phyloP scores from a whole-genome alignment of 1,284 basidiomycete genomes.

The Xanthoconium separans region DNA sequence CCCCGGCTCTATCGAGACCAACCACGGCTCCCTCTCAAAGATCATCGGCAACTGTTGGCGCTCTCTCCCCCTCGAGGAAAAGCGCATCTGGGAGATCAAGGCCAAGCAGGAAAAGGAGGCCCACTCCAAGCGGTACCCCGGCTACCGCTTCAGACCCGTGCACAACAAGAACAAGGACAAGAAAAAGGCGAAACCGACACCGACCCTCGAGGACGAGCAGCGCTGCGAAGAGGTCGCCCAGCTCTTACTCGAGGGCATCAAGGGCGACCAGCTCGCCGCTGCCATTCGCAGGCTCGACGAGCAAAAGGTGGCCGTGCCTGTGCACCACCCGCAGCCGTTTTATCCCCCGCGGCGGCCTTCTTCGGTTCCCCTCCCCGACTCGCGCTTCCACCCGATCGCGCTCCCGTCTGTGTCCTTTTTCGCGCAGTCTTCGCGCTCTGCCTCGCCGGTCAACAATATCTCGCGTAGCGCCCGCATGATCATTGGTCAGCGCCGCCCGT shows the following conservation, averaged over 20 bases:
- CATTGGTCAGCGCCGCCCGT: slow-evolving; percentile 35
- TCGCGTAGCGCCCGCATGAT: slow-evolving; percentile 40
- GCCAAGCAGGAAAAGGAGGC: slow-evolving; percentile 67
- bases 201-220: slow-evolving; percentile 48
- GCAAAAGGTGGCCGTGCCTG: slow-evolving; percentile 18
- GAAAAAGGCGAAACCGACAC: slow-evolving; percentile 38
- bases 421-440: slow-evolving; percentile 32
- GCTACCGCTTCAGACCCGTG: slow-evolving; percentile 70
- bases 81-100: slow-evolving; percentile 60
- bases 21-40: slow-evolving; percentile 74
- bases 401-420: slow-evolving; percentile 43
- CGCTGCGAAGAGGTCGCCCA: slow-evolving; percentile 59
- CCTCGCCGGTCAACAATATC: slow-evolving; percentile 45
- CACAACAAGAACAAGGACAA: slow-evolving; percentile 66
- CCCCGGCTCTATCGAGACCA: slow-evolving; percentile 79
- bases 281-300: slow-evolving; percentile 59
- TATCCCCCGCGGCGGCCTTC: slow-evolving; percentile 56
- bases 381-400: slow-evolving; percentile 37
- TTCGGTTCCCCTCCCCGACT: slow-evolving; percentile 60
- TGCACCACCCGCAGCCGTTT: slow-evolving; percentile 11
- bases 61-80: slow-evolving; percentile 62
- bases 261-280: slow-evolving; percentile 61
- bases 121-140: slow-evolving; percentile 62
- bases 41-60: slow-evolving; percentile 76
- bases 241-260: slow-evolving; percentile 58